Percentiles rank a stretch among this genome's conserved stretches.
Conservation (phyloP, 2,329 filamentous ascomycete genomes). For the Aspergillus sp. region DNA sequence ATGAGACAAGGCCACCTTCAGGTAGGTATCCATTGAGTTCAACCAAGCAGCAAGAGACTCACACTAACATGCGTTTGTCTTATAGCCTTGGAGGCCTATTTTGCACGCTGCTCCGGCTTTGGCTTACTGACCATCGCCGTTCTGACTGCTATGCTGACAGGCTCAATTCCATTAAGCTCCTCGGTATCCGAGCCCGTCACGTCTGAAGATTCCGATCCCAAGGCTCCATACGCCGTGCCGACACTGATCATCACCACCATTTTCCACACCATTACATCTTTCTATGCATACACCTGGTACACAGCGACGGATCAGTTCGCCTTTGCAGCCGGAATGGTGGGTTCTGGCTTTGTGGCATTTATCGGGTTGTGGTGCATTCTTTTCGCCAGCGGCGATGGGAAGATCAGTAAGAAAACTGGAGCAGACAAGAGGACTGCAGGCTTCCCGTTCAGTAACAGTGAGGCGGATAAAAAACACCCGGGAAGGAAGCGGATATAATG, state of each 20-base stretch:
- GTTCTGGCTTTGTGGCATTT: slow-evolving; percentile 53
- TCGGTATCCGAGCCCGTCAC: slow-evolving; percentile 36
- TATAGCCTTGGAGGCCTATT: slow-evolving; percentile 64
- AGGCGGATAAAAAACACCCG: slow-evolving; percentile 49
- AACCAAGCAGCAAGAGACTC: not conserved
- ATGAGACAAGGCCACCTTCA: slow-evolving; percentile 52
- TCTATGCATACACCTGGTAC: slow-evolving; percentile 67
- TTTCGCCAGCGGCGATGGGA: slow-evolving; percentile 53
- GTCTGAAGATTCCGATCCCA: slow-evolving; percentile 40
- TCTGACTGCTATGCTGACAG: slow-evolving; percentile 64
- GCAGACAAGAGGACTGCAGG: slow-evolving; percentile 63
- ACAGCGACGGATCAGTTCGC: slow-evolving; percentile 51
- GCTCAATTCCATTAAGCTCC: slow-evolving; percentile 62
- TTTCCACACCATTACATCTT: slow-evolving; percentile 60
- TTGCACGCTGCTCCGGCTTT: slow-evolving; percentile 66
- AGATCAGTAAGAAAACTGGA: slow-evolving; percentile 59
- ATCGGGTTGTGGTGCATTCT: slow-evolving; percentile 63
- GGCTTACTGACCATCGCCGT: slow-evolving; percentile 61
- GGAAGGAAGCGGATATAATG: slow-evolving; percentile 21
- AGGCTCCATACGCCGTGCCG: slow-evolving; percentile 61
- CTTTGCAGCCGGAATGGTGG: slow-evolving; percentile 57
- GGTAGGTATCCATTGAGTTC: slow-evolving; percentile 34
- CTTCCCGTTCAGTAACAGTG: slow-evolving; percentile 60
- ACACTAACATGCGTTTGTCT: slow-evolving; percentile 7
- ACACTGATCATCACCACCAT: slow-evolving; percentile 61